Evolutionary conservation across 305 asterid genomes (phyloP).

Genomic region (Vinca major): DNA sequence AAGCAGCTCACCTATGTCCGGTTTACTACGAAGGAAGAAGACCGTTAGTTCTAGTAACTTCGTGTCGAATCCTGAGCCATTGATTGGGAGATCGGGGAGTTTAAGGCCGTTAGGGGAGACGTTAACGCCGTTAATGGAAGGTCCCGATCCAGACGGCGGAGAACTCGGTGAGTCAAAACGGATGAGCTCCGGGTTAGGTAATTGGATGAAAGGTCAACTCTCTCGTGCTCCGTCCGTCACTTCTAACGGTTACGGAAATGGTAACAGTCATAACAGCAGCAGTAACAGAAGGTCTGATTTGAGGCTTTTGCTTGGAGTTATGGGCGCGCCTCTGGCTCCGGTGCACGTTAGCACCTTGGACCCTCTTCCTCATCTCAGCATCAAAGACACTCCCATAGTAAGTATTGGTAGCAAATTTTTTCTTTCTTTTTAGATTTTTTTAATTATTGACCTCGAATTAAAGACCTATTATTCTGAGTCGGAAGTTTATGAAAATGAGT

Average conservation of each 20-base stretch:
- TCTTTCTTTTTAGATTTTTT: neutral
- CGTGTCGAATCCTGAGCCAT: conserved; percentile 28
- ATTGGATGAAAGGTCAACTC: conserved; percentile 80
- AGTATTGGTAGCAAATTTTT: conserved; percentile 7
- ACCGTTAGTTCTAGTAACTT: conserved; percentile 10
- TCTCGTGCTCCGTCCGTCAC: conserved; percentile 30
- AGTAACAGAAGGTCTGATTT: conserved; percentile 50
- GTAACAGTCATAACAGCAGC: conserved; percentile 2
- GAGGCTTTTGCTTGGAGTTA: conserved; percentile 39
- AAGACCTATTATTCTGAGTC: no score
- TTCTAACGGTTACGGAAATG: conserved; percentile 19
- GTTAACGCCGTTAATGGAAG: conserved; percentile 81
- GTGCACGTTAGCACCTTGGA: conserved; percentile 37
- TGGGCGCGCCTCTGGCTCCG: conserved; percentile 47
- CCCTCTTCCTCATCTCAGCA: conserved; percentile 41
- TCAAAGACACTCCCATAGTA: conserved; percentile 42
- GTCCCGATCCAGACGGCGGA: conserved; percentile 80
- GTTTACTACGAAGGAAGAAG: conserved; percentile 51
- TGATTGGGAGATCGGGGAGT: conserved; percentile 75
- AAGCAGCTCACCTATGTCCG: conserved; percentile 55
- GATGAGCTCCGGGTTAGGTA: conserved; percentile 59
- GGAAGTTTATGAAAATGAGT: no score
- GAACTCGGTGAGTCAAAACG: conserved; percentile 69
- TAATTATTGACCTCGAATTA: no score
- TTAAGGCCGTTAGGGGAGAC: conserved; percentile 72